Evolutionary conservation across 139 green algal species (phyloP), one percentile per base, ranked within the genome.

Genomic region (Ettlia oleoabundans): DNA sequence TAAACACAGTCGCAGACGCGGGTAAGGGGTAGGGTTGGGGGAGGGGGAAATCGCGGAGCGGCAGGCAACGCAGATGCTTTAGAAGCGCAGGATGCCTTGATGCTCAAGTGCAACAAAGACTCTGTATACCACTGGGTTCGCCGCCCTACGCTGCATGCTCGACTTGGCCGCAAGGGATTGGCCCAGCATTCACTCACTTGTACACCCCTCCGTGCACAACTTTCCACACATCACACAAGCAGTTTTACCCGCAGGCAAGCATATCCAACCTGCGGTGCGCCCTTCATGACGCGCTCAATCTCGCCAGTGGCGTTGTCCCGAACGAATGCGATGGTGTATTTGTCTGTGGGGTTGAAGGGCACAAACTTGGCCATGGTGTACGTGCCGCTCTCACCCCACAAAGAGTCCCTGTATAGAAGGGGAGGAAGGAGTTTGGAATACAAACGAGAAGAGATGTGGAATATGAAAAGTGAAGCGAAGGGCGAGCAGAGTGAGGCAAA

Each of bases 341-440:
- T 97, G 86, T 96, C 93, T 8, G 83, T 89, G 43, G 94, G 94
- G 88, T 98, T 96, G 91, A 98, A 97, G 74, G 93, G 94, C 37
- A 95, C 76, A 81, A 90, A 98, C 84, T 94, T 95, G 55, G 83
- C 75, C 65, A 87, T 41, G 64, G 68, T 84, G 72, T 88, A 83
- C 19, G 78, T 19, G 55, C 55, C 55, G 55, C 55, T 22, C 33
- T 68, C 73, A 33, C 63, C 52, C 73, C 73, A 80, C 53, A 80
- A 53, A 13, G 73, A 40, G 35, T 91, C 43, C 84, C 86, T 81
- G 75, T 58, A 62, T 22, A 28, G 69, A 2, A 24, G 37, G 66
- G 38, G 2, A 9, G 40, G 22, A 22, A 10, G 66, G 3, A 55
- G n/a, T n/a, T n/a, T n/a, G n/a, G n/a, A n/a, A n/a, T n/a, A n/a